Percentiles rank a stretch among this genome's conserved stretches.
These are phyloP conservation scores for Phellinidium pouzarii DNA, from an alignment of 1,284 basidiomycete species.

Conservation along the genomic window DNA sequence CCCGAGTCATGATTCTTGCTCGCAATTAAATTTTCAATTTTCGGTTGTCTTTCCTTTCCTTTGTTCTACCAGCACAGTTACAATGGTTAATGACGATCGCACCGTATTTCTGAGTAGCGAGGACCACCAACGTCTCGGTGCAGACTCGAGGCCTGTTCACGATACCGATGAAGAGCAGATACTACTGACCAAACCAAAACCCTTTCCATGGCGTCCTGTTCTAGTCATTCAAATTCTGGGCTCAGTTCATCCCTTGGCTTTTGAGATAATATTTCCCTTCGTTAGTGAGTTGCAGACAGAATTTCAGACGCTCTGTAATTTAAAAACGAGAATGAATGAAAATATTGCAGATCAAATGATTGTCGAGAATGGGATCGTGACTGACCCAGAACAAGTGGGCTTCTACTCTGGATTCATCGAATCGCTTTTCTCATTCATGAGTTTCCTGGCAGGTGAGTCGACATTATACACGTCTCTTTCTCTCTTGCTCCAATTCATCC, in stretches of 20 bases:
- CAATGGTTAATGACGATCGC: slow-evolving; percentile 2
- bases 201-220: slow-evolving; percentile 16
- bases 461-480: background rate
- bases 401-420: slow-evolving; percentile 24
- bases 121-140: background rate
- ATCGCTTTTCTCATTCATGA: slow-evolving; percentile 19
- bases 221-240: slow-evolving; percentile 8
- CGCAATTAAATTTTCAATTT: no score
- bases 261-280: slow-evolving; percentile 24
- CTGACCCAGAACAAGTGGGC: slow-evolving; percentile 23
- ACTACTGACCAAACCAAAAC: background rate
- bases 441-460: slow-evolving; percentile 20
- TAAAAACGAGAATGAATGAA: background rate
- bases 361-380: slow-evolving; percentile 22
- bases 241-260: slow-evolving; percentile 17
- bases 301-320: background rate
- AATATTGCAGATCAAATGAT: slow-evolving; percentile 21
- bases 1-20: no score
- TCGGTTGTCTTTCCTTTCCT: no score
- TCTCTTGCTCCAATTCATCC: no score
- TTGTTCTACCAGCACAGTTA: no score
- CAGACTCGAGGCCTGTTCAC: background rate
- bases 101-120: background rate
- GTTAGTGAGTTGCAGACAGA: slow-evolving; percentile 18
- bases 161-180: background rate